These are phyloP conservation scores for Eremomyces bilateralis DNA, from an alignment of 495 filamentous ascomycete genomes.

Conservation along the genomic window DNA sequence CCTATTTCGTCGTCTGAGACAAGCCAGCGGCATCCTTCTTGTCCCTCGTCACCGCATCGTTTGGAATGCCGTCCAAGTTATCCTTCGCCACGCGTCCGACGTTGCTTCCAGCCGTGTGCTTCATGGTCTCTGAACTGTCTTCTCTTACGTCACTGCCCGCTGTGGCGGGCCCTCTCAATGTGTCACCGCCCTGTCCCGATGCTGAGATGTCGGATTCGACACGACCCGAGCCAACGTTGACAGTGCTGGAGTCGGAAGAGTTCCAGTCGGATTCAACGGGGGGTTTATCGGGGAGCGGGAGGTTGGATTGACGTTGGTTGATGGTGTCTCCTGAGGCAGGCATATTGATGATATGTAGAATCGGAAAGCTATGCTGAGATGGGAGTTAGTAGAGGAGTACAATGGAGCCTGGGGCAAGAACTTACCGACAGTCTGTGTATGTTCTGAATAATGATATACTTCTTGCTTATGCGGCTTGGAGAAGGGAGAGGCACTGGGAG, in stretches of 20 bases:
- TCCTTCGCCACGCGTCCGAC: constrained; percentile 16
- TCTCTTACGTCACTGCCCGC: constrained; percentile 34
- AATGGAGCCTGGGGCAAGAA: too few species aligned
- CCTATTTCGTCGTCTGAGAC: constrained; percentile 16
- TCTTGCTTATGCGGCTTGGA: too few species aligned
- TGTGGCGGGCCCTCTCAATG: constrained; percentile 40
- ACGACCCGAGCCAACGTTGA: constrained; percentile 45
- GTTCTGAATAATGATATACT: too few species aligned
- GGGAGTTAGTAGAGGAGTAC: too few species aligned
- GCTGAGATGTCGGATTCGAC: constrained; percentile 28
- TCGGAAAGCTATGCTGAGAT: too few species aligned
- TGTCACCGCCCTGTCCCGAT: constrained; percentile 25
- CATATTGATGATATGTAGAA: constrained; percentile 4
- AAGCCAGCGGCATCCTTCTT: constrained; percentile 13
- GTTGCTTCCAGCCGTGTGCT: constrained; percentile 14
- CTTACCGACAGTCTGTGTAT: too few species aligned
- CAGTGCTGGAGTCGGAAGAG: constrained; percentile 40
- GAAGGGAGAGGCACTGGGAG: too few species aligned
- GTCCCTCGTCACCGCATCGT: constrained; percentile 18
- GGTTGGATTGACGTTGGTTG: constrained; percentile 40
- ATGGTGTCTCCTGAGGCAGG: constrained; percentile 37
- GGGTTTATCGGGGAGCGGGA: constrained; percentile 60
- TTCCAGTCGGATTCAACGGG: constrained; percentile 56
- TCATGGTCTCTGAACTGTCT: constrained; percentile 12
- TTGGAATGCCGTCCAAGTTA: constrained; percentile 16